phyloP scores from a whole-genome alignment of 2,329 filamentous ascomycete species.

The Microdochium trichocladiopsis region DNA sequence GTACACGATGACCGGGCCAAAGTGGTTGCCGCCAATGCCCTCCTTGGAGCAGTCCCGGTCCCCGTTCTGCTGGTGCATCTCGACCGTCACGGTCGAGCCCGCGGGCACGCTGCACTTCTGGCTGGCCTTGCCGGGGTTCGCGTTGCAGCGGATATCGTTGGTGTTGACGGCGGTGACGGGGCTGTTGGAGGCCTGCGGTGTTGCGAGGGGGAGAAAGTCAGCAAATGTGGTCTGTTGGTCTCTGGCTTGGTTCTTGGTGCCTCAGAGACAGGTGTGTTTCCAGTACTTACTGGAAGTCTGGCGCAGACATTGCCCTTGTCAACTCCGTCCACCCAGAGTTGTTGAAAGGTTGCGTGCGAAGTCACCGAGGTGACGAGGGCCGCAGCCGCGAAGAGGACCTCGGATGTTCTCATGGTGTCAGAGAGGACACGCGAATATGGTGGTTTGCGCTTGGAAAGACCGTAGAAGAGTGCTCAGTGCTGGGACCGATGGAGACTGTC shows the following conservation, averaged over 20 bases:
- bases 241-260: neutral
- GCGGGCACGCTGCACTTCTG: constrained; percentile 25
- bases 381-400: constrained; percentile 17
- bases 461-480: neutral
- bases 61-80: constrained; percentile 37
- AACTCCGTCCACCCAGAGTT: constrained; percentile 37
- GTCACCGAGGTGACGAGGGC: constrained; percentile 27
- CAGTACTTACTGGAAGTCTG: constrained; percentile 1
- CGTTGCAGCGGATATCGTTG: constrained; percentile 34
- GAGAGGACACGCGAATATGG: neutral
- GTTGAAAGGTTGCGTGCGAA: constrained; percentile 43
- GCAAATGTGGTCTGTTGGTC: neutral
- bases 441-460: neutral
- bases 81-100: constrained; percentile 31
- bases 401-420: constrained; percentile 26
- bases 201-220: constrained; percentile 1
- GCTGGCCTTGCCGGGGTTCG: constrained; percentile 21
- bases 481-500: neutral
- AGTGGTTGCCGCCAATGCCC: constrained; percentile 45
- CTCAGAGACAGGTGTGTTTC: constrained; percentile 5
- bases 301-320: constrained; percentile 17
- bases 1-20: constrained; percentile 42
- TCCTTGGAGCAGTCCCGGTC: constrained; percentile 35
- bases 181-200: constrained; percentile 25
- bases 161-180: constrained; percentile 31